These are phyloP conservation scores for Sequoiadendron giganteum DNA, from an alignment of 75 land plant species.

Conservation along the genomic window DNA sequence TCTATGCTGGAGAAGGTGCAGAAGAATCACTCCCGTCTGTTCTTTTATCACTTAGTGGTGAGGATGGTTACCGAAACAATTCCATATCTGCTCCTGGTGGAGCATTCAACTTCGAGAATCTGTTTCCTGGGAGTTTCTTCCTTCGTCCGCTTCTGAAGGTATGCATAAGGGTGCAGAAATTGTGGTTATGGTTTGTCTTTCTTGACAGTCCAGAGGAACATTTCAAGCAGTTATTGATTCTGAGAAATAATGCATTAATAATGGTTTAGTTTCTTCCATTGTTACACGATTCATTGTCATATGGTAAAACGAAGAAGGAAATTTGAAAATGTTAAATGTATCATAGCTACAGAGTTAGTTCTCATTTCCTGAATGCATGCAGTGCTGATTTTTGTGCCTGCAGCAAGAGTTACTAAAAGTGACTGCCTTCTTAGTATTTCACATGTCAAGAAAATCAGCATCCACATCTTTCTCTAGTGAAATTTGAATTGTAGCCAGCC, in stretches of 20 bases:
- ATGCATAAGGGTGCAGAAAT: background rate
- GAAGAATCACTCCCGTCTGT: conserved; percentile 74
- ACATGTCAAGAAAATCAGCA: background rate
- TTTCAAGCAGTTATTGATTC: background rate
- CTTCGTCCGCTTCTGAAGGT: conserved; percentile 95
- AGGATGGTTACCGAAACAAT: conserved; percentile 94
- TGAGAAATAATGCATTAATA: background rate
- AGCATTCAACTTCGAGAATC: conserved; percentile 51
- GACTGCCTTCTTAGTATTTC: background rate
- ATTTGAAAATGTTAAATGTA: background rate
- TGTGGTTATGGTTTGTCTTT: background rate
- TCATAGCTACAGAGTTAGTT: background rate
- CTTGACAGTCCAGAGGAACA: background rate
- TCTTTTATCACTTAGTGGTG: conserved; percentile 93
- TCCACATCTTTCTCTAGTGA: too few species aligned
- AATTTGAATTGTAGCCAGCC: too few species aligned
- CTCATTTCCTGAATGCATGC: background rate
- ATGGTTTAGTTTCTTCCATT: background rate
- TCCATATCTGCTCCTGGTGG: conserved; percentile 70
- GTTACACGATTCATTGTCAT: background rate
- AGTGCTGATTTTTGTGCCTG: background rate
- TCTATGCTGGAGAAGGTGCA: conserved; percentile 55
- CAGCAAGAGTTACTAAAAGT: background rate
- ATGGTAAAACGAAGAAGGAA: background rate
- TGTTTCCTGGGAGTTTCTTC: conserved; percentile 96